A percentile compares a stretch with the other conserved stretches of the same genome.
These are phyloP conservation scores for Acacia pycnantha DNA, from an alignment of 331 rosid species.

Conservation along the genomic window DNA sequence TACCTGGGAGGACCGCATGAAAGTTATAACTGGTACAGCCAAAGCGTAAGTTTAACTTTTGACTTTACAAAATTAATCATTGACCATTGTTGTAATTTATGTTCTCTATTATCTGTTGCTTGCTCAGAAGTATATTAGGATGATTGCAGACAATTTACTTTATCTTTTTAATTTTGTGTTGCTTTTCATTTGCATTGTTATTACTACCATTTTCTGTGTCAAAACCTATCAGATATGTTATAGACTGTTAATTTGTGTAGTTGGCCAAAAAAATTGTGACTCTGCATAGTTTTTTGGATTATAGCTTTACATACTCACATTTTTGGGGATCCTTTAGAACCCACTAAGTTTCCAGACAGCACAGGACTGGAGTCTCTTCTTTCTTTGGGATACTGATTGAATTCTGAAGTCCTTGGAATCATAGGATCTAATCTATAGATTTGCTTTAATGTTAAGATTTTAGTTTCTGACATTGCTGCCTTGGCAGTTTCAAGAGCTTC, in stretches of 20 bases:
- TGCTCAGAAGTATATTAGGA: background rate
- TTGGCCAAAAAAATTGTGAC: no score
- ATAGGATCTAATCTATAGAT: background rate
- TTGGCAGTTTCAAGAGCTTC: background rate
- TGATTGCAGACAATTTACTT: background rate
- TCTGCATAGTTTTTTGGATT: background rate
- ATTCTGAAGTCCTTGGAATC: background rate
- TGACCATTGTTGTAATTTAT: background rate
- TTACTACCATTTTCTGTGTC: background rate
- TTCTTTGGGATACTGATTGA: background rate
- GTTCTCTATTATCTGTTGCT: background rate
- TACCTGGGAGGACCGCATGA: slow-evolving; percentile 95
- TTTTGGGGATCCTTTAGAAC: background rate
- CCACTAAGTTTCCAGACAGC: background rate
- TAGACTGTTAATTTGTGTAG: slow-evolving; percentile 1
- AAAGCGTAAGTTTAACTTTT: slow-evolving; percentile 77
- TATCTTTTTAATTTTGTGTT: background rate
- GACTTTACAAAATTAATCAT: background rate
- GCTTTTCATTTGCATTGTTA: background rate
- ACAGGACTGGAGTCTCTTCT: background rate
- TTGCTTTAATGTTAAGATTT: slow-evolving; percentile 3
- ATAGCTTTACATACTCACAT: slow-evolving; percentile 6
- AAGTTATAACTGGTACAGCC: slow-evolving; percentile 90
- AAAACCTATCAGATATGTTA: slow-evolving; percentile 7
- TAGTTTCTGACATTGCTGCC: slow-evolving; percentile 16